These are phyloP conservation scores for Vitis vinifera DNA, from an alignment of 164 flowering plant species.

Conservation along the genomic window DNA sequence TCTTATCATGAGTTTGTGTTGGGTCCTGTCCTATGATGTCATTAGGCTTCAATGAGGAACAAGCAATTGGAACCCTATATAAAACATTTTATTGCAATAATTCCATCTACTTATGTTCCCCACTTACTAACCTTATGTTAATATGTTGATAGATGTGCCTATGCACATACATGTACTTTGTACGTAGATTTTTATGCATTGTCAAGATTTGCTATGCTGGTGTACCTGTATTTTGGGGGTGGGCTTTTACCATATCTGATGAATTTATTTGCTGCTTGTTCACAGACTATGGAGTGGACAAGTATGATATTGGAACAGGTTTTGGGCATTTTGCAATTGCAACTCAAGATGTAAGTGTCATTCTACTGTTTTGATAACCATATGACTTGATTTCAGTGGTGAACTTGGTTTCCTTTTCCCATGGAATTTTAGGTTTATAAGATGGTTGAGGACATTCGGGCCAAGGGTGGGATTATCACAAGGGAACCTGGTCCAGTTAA, in stretches of 20 bases:
- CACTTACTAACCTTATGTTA: too few relatives aligned
- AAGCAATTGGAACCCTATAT: too few relatives aligned
- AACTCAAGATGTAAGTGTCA: constrained; percentile 69
- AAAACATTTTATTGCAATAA: too few relatives aligned
- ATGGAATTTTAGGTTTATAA: constrained; percentile 61
- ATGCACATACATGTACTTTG: too few relatives aligned
- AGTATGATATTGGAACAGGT: constrained; percentile 90
- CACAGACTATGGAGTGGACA: constrained; percentile 88
- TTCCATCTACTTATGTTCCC: too few relatives aligned
- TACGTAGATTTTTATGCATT: too few relatives aligned
- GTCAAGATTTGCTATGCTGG: too few relatives aligned
- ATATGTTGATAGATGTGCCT: too few relatives aligned
- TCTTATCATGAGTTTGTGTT: too few relatives aligned
- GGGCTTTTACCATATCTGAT: not conserved
- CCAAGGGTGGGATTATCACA: constrained; percentile 84
- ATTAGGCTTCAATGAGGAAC: too few relatives aligned
- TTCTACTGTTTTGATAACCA: not conserved
- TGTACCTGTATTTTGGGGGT: too few relatives aligned
- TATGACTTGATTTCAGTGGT: not conserved
- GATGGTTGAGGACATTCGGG: constrained; percentile 66
- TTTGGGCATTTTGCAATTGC: constrained; percentile 98
- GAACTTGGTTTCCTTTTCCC: not conserved
- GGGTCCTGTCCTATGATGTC: too few relatives aligned
- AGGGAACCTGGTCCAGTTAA: constrained; percentile 96
- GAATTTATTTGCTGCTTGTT: constrained; percentile 3